Conservation (phyloP, 192 early-diverging fungal species). For the Umbelopsis isabellina region DNA sequence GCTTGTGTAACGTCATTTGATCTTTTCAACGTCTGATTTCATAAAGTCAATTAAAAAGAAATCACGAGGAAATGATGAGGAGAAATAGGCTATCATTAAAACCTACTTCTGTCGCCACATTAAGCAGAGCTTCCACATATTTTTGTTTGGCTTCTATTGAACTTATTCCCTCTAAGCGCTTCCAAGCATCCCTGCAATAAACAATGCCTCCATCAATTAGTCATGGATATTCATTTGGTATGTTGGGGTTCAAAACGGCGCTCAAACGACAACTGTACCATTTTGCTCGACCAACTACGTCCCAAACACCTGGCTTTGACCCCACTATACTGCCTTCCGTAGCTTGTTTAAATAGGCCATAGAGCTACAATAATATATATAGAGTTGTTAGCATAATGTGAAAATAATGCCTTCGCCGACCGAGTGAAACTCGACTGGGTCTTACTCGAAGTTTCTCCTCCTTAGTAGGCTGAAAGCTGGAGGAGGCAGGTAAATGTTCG, state of each 20-base stretch:
- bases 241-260: no score
- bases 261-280: slow-evolving; percentile 29
- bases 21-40: slow-evolving; percentile 11
- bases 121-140: slow-evolving; percentile 40
- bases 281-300: slow-evolving; percentile 52
- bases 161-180: slow-evolving; percentile 50
- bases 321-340: slow-evolving; percentile 43
- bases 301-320: slow-evolving; percentile 48
- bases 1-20: slow-evolving; percentile 34
- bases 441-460: slow-evolving; percentile 42
- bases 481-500: slow-evolving; percentile 40
- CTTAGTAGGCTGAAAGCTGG: slow-evolving; percentile 44
- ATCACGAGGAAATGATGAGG: neutral
- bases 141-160: slow-evolving; percentile 44
- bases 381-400: neutral
- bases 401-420: neutral
- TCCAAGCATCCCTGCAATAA: slow-evolving; percentile 44
- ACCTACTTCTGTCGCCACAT: slow-evolving; percentile 31
- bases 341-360: slow-evolving; percentile 56
- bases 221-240: no score
- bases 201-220: no score
- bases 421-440: neutral
- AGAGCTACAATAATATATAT: slow-evolving; percentile 35
- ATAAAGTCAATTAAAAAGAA: neutral
- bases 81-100: neutral